Evolutionary conservation across 768 basidiomycete genomes (phyloP).

Genomic region (Trametes punicea): DNA sequence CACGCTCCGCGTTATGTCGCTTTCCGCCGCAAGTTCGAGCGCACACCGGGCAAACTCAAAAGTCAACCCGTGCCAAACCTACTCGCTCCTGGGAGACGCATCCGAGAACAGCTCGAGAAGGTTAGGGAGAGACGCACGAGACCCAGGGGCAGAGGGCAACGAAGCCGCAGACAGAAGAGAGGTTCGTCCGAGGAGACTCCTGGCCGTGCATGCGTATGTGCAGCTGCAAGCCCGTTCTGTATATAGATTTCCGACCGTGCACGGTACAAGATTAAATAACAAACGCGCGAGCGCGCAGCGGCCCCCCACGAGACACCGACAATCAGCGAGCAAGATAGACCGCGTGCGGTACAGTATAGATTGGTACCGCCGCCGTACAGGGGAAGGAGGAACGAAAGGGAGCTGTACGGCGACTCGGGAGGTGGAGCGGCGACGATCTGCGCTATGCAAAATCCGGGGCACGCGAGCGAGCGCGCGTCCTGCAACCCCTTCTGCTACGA

Average conservation of each 20-base stretch:
- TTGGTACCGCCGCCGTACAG: neutral
- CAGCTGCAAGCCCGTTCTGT: neutral
- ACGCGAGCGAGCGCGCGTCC: neutral
- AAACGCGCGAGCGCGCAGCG: neutral
- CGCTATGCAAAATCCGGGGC: neutral
- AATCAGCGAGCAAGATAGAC: neutral
- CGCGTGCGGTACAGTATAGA: neutral
- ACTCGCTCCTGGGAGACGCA: too few species aligned
- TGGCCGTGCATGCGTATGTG: neutral
- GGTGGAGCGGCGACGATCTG: neutral
- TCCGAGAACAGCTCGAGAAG: too few species aligned
- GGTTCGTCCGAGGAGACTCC: slow-evolving; percentile 16
- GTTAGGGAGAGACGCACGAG: too few species aligned
- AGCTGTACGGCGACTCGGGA: neutral
- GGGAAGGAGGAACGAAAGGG: neutral
- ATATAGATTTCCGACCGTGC: slow-evolving; percentile 1
- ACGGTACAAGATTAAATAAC: slow-evolving; percentile 10
- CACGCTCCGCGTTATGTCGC: too few species aligned
- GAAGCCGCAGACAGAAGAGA: too few species aligned
- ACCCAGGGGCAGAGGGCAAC: too few species aligned
- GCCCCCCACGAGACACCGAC: neutral
- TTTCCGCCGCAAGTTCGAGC: too few species aligned
- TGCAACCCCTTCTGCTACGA: too few species aligned
- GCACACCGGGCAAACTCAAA: too few species aligned
- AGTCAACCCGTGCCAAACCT: too few species aligned